Conservation (phyloP, 495 filamentous ascomycete genomes). For the Lasiosphaeria hispida region DNA sequence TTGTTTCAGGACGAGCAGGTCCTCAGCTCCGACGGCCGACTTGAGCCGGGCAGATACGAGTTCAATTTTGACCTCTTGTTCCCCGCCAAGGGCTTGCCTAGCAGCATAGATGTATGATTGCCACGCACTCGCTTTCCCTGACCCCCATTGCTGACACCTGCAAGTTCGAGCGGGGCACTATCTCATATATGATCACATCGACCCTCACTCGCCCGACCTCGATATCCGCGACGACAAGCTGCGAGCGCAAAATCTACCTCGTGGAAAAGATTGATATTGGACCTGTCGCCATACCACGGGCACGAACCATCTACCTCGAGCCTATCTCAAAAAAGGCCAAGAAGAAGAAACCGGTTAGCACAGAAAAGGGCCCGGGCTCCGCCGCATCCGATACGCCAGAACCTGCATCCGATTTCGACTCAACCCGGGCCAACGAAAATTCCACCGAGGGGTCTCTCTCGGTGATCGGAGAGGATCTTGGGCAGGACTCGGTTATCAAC, state of each 20-base stretch:
- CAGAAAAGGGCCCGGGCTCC: constrained; percentile 26
- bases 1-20: constrained; percentile 90
- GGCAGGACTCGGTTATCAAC: constrained; percentile 23
- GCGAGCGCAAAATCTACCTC: constrained; percentile 75
- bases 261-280: constrained; percentile 67
- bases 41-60: constrained; percentile 82
- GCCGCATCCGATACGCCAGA: constrained; percentile 29
- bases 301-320: constrained; percentile 78
- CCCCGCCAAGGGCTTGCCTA: constrained; percentile 77
- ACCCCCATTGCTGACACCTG: constrained; percentile 4
- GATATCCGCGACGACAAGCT: constrained; percentile 73
- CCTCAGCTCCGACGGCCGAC: constrained; percentile 83
- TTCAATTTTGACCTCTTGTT: constrained; percentile 87
- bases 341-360: constrained; percentile 42
- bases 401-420: constrained; percentile 36
- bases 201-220: constrained; percentile 88
- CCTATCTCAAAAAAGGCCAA: constrained; percentile 59
- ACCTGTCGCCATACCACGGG: constrained; percentile 51
- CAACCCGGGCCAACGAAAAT: constrained; percentile 39
- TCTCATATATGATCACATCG: constrained; percentile 84
- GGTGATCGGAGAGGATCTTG: constrained; percentile 36
- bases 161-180: constrained; percentile 92
- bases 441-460: constrained; percentile 42
- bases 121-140: not conserved
- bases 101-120: constrained; percentile 81